Evolutionary conservation across 2,329 filamentous ascomycete genomes (phyloP).

Genomic region (Emergomyces africanus): DNA sequence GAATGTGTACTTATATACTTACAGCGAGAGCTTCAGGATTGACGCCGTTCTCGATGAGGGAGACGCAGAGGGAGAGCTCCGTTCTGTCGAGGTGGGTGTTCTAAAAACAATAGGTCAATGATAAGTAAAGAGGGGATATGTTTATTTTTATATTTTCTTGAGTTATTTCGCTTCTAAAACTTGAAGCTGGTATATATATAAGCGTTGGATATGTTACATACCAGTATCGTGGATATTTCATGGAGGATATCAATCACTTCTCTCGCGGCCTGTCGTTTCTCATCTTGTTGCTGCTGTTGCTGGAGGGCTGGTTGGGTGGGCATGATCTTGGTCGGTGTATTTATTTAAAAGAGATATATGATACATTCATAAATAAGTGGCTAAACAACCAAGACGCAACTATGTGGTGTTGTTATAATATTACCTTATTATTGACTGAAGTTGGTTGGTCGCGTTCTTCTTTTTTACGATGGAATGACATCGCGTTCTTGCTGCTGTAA

Average conservation of each 20-base stretch:
- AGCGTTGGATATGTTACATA: slow-evolving; percentile 13
- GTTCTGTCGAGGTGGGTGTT: slow-evolving; percentile 88
- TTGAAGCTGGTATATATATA: not conserved
- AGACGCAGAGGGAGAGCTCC: slow-evolving; percentile 87
- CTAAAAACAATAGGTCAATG: slow-evolving; percentile 36
- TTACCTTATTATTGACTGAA: no score
- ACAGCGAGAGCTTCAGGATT: slow-evolving; percentile 92
- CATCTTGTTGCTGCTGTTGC: slow-evolving; percentile 21
- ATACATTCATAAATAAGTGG: no score
- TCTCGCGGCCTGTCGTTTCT: slow-evolving; percentile 37
- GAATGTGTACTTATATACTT: slow-evolving; percentile 25
- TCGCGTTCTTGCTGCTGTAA: no score
- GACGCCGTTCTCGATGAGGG: slow-evolving; percentile 91
- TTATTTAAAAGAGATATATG: no score
- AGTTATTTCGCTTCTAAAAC: not conserved
- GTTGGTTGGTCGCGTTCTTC: no score
- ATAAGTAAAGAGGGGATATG: not conserved
- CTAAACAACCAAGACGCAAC: no score
- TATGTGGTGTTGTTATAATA: no score
- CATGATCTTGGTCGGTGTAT: not conserved
- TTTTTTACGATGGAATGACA: no score
- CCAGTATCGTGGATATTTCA: slow-evolving; percentile 37
- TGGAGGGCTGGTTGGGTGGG: not conserved
- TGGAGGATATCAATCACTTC: slow-evolving; percentile 40
- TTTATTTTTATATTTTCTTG: not conserved